Evolutionary conservation across 2,329 filamentous ascomycete species (phyloP).

Genomic region (Verticillium klebahnii): DNA sequence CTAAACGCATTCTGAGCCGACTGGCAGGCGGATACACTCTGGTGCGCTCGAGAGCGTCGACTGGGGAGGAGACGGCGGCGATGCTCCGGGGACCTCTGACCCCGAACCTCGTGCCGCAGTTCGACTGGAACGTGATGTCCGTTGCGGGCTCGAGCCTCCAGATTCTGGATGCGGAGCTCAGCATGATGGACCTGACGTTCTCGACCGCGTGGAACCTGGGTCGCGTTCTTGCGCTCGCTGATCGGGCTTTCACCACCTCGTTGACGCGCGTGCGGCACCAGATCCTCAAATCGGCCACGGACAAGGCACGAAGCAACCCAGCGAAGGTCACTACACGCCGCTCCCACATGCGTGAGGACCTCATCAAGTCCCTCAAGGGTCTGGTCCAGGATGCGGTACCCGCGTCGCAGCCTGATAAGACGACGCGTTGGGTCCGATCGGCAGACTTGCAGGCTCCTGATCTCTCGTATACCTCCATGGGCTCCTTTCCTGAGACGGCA

Average conservation of each 20-base stretch:
- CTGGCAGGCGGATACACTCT: conserved; percentile 35
- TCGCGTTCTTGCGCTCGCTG: conserved; percentile 29
- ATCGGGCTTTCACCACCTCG: conserved; percentile 23
- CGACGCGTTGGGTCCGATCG: not conserved
- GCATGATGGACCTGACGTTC: conserved; percentile 40
- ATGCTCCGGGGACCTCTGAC: conserved; percentile 32
- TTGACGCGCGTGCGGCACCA: conserved; percentile 8
- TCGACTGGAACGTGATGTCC: conserved; percentile 16
- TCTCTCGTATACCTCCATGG: no score
- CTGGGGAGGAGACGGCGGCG: conserved; percentile 33
- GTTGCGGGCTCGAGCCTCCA: conserved; percentile 29
- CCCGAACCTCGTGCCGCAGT: conserved; percentile 18
- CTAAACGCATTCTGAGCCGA: conserved; percentile 4
- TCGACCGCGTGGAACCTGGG: conserved; percentile 38
- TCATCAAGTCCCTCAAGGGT: not conserved
- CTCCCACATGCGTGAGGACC: not conserved
- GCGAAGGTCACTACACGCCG: not conserved
- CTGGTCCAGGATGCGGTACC: not conserved
- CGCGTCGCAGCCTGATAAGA: not conserved
- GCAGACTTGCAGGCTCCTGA: no score
- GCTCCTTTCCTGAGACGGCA: no score
- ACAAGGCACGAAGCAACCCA: no score
- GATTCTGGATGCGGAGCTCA: conserved; percentile 30
- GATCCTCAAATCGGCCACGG: not conserved
- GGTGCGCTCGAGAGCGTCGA: conserved; percentile 24